Evolutionary conservation across 2,329 filamentous ascomycete species (phyloP), one percentile per base, ranked within the genome.

Genomic region (Colletotrichum paranaense): DNA sequence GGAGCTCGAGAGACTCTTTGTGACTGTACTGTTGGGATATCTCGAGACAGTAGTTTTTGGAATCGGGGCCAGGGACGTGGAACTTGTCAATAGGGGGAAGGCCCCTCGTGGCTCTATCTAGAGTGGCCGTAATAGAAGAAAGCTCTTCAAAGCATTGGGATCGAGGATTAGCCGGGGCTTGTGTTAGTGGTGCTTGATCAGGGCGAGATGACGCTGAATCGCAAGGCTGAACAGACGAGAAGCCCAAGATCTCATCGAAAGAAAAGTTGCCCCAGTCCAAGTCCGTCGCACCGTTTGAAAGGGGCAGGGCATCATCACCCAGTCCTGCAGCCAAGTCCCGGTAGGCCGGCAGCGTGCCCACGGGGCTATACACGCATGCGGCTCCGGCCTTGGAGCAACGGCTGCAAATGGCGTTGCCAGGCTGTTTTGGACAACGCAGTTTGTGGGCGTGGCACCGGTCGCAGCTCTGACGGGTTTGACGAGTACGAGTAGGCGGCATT

Each of bases 381-480:
- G 80, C 78, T 35, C 80, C 78, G 26, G 84, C 84, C 74, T 84
- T 87, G 26, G 79, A 74, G 73, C 86, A 88, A 35, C 85, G 82
- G 9, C 79, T 79, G 74, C 86, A 88, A 12, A 77, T 76, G 6
- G 77, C 68, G 32, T 80, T 80, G 0, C 82, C 82, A 0, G 79
- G 71, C 32, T 81, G 79, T 66, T 85, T 86, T 5, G 83, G 83
- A 63, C 86, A 88, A 77, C 82, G 81, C 14, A 87, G 79, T 76
- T 88, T 87, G 52, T 88, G 86, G 22, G 81, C 80, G 72, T 87
- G 86, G 53, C 86, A 88, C 53, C 86, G 79, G 76, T 86, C 84
- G 72, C 84, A 86, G 16, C 83, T 82, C 35, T 80, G 78, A 19
- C 83, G 78, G 16, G 56, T 73, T 19, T 30, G 42, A 28, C 67